A percentile compares a stretch with the other conserved stretches of the same genome.
Conservation (phyloP, 1,139 yeast genomes). For the Diutina mesorugosa region DNA sequence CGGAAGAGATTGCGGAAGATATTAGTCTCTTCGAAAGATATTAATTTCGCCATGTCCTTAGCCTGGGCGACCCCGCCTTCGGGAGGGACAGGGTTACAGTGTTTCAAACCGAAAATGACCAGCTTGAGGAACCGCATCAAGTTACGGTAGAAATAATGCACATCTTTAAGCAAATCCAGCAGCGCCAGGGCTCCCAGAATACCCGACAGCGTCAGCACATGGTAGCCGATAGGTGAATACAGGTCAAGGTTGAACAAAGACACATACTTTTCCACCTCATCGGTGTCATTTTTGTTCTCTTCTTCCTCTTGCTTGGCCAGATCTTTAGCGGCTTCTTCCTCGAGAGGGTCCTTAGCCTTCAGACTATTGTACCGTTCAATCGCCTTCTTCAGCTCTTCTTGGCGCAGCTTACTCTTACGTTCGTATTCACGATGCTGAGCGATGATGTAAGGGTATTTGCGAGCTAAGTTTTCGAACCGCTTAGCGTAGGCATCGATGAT, state of each 20-base stretch:
- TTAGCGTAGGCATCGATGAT: slow-evolving; percentile 84
- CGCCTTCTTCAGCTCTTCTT: slow-evolving; percentile 29
- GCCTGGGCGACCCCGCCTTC: slow-evolving; percentile 34
- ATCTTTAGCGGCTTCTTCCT: slow-evolving; percentile 7
- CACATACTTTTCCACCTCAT: background rate
- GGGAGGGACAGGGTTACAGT: slow-evolving; percentile 74
- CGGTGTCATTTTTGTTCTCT: slow-evolving; percentile 3
- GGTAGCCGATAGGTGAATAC: slow-evolving; percentile 20
- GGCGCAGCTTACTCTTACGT: slow-evolving; percentile 25
- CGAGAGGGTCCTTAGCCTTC: slow-evolving; percentile 5
- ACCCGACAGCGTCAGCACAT: slow-evolving; percentile 13
- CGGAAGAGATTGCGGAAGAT: slow-evolving; percentile 67
- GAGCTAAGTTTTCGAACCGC: slow-evolving; percentile 63
- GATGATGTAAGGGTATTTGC: slow-evolving; percentile 58
- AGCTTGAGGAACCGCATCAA: slow-evolving; percentile 85
- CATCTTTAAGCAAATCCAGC: slow-evolving; percentile 72
- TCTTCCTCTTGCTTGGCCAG: slow-evolving; percentile 12
- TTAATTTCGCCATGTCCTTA: slow-evolving; percentile 70
- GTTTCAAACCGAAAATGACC: slow-evolving; percentile 78
- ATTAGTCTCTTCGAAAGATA: slow-evolving; percentile 70
- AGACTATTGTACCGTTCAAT: slow-evolving; percentile 21
- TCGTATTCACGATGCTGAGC: slow-evolving; percentile 47
- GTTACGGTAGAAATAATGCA: slow-evolving; percentile 77
- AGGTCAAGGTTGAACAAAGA: slow-evolving; percentile 23
- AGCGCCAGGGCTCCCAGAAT: slow-evolving; percentile 11